Base-by-base conservation (phyloP, 768 basidiomycete species). In the Leccinum uliginosum region DNA sequence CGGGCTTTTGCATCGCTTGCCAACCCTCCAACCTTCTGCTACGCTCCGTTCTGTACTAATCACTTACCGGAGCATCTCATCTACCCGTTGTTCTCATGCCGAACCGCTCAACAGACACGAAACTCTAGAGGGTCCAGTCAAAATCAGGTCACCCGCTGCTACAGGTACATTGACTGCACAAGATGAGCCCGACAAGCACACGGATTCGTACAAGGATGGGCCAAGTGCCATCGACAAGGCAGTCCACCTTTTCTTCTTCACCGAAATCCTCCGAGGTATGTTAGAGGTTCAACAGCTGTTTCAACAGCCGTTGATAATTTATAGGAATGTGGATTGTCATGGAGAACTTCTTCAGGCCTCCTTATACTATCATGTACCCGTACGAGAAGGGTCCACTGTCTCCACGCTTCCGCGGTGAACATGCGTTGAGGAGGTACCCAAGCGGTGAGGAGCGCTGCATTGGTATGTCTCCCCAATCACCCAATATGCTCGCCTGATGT, bases 371-470 rank as follows among this genome's bases (percentile, higher is more conserved):
- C 79, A 94, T 89, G 88, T 93, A 93, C 71, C 95, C 94, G 4
- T 97, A 93, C 64, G 97, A 99, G 77, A 98, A 98, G 73, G 97
- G 97, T 32, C 97, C 97, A 23, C 75, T 98, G 49, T 97, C 94
- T 27, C 94, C 97, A 50, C 91, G 97, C 59, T 99, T 99, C 80
- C 87, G 97, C 67, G 97, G 97, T 48, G 97, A 99, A 74, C 97
- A 99, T 74, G 97, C 97, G 29, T 76, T 99, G 59, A 86, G 97
- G 57, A 79, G 97, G 65, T 99, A 99, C 74, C 93, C 97, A 14
- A 95, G 88, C 60, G 97, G 97, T 23, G 97, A 99, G 76, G 97
- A 99, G 73, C 85, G 97, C 46, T 99, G 97, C 75, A 99, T 99
- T 60, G 96, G 96, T 94, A 65, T 64, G 91, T 78, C 19, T 3